Conservation (phyloP, 495 filamentous ascomycete genomes). For the Hyaloscypha finlandica region DNA sequence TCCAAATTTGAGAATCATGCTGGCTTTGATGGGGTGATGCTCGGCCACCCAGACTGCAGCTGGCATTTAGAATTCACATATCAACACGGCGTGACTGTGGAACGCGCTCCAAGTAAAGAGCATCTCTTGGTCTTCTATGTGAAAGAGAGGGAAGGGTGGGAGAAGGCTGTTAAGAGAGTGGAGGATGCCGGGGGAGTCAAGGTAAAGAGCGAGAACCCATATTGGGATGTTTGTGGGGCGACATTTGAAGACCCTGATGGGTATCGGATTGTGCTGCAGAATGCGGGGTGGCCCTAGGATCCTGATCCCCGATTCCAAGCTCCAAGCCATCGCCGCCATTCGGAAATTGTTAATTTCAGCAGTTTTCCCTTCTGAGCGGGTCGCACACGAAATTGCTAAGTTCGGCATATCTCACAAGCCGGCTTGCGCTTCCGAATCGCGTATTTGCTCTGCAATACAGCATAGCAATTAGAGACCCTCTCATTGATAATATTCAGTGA, state of each 20-base stretch:
- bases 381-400: too few species aligned
- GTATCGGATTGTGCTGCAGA: not conserved
- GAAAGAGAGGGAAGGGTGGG: not conserved
- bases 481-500: too few species aligned
- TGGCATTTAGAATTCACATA: constrained; percentile 9
- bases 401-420: too few species aligned
- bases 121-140: constrained; percentile 2
- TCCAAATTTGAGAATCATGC: not conserved
- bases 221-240: not conserved
- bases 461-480: too few species aligned
- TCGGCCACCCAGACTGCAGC: not conserved
- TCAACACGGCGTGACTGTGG: not conserved
- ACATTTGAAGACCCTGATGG: constrained; percentile 7
- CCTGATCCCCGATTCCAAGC: not conserved
- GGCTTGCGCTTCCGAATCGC: too few species aligned
- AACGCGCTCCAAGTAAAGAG: not conserved
- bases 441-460: too few species aligned
- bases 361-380: too few species aligned
- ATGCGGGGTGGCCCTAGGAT: not conserved
- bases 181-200: not conserved
- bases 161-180: not conserved
- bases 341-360: too few species aligned
- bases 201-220: constrained; percentile 2
- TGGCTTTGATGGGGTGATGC: not conserved
- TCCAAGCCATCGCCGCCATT: too few species aligned